Evolutionary conservation across 495 filamentous ascomycete genomes (phyloP).

Genomic region (Amorphotheca resinae): DNA sequence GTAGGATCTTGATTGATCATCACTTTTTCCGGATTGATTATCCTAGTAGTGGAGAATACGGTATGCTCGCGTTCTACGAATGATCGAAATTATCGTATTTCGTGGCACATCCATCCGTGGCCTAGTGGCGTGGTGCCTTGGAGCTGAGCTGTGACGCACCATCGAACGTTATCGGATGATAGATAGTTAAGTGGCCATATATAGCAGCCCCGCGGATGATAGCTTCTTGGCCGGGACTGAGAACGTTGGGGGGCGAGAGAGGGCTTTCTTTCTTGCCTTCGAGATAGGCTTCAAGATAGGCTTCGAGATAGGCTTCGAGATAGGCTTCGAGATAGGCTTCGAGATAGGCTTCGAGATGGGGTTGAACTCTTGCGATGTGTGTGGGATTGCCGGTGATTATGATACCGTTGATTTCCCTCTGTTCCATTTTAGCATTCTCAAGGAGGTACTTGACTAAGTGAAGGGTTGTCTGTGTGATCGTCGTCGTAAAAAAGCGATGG

Average conservation of each 20-base stretch:
- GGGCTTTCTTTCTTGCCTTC: neutral
- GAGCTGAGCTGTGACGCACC: neutral
- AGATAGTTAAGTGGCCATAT: neutral
- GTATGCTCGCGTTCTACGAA: no score
- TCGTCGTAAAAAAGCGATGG: neutral
- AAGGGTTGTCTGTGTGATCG: neutral
- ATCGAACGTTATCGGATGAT: neutral
- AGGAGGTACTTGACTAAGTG: neutral
- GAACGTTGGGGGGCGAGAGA: neutral
- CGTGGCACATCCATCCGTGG: neutral
- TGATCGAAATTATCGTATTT: neutral
- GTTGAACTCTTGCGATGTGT: neutral
- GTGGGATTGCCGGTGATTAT: neutral
- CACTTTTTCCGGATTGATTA: no score
- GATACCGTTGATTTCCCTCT: neutral
- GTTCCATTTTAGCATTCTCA: neutral
- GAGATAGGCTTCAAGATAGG: no score
- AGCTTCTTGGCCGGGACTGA: neutral
- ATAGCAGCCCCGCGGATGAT: neutral
- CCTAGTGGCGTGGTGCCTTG: neutral
- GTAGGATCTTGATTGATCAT: no score
- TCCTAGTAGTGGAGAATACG: no score
- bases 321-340: neutral
- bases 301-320: no score
- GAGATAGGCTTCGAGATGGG: neutral